These are phyloP conservation scores for Daldinia eschscholtzii DNA, from an alignment of 2,329 filamentous ascomycete genomes.

Conservation along the genomic window DNA sequence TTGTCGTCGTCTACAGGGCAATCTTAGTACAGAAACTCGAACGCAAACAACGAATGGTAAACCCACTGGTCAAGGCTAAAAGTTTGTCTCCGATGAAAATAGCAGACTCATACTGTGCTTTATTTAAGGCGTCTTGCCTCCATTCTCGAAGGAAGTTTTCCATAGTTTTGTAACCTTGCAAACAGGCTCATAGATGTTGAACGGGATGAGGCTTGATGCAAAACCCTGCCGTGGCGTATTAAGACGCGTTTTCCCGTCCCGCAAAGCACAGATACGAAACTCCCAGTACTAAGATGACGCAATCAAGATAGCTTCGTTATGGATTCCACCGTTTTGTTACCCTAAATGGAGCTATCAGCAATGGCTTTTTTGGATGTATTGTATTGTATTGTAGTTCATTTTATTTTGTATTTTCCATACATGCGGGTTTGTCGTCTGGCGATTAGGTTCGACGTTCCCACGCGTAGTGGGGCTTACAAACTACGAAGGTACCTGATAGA, in stretches of 20 bases:
- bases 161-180: constrained; percentile 66
- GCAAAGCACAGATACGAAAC: neutral
- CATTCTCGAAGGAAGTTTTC: constrained; percentile 93
- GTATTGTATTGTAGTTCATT: constrained; percentile 8
- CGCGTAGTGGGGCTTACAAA: constrained; percentile 20
- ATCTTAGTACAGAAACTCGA: constrained; percentile 33
- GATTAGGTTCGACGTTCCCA: constrained; percentile 10
- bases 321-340: neutral
- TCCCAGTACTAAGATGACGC: neutral
- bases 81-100: constrained; percentile 98
- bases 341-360: neutral
- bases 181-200: constrained; percentile 7
- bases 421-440: neutral
- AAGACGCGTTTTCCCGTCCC: constrained; percentile 27
- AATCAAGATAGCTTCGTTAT: neutral
- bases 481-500: neutral
- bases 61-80: constrained; percentile 88
- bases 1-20: constrained; percentile 80
- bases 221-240: constrained; percentile 10
- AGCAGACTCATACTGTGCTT: constrained; percentile 95
- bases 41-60: constrained; percentile 22
- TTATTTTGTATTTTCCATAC: neutral
- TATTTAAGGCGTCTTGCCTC: constrained; percentile 94
- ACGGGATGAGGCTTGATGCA: neutral
- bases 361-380: neutral